Base-by-base conservation (phyloP, 768 basidiomycete species). In the Rhodocollybia butyracea region DNA sequence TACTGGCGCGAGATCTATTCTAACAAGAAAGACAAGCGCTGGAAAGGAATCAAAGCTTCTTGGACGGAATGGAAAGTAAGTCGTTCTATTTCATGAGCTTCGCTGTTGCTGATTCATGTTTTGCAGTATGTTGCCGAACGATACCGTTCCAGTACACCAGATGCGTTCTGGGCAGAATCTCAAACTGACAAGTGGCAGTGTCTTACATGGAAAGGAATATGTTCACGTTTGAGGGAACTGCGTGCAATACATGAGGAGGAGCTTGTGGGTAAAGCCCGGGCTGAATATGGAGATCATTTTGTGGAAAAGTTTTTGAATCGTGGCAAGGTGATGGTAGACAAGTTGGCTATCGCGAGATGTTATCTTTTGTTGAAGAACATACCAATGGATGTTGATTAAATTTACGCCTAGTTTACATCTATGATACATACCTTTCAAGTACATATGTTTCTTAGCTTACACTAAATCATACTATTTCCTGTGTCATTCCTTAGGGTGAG, bases 61-160 rank as follows among this genome's bases (percentile, higher is more conserved):
- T 43, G 42, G 42, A 19, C 42, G 11, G 42, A 43, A 19, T 43
- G 42, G 42, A 43, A 43, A 19, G 42, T 43, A 19, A 43, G 42
- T 11, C 42, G 21, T 43, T 21, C 24, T 21, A 15, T 21, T 26
- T 43, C 21, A 12, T 3, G n/a, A n/a, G n/a, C 21, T 43, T 19
- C n/a, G 13, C 21, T 21, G 12, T 27, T 19, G 24, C 11, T 46
- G 45, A 8, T 31, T 1, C 11, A 15, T 15, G 6, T 24, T 26
- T 17, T 31, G n/a, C n/a, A 50, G 47, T 50, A 22, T 50, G 47
- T 50, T 32, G 47, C 34, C 12, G 47, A 50, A 31, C 31, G 31
- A 10, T 50, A 32, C 19, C 29, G 22, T 34, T n/a, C 21, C 13
- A 21, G 31, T 31, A 34, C 17, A 8, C 17, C 13, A 2, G 47